Evolutionary conservation across 2,329 filamentous ascomycete genomes (phyloP).

Genomic region (Beauveria medogensis): DNA sequence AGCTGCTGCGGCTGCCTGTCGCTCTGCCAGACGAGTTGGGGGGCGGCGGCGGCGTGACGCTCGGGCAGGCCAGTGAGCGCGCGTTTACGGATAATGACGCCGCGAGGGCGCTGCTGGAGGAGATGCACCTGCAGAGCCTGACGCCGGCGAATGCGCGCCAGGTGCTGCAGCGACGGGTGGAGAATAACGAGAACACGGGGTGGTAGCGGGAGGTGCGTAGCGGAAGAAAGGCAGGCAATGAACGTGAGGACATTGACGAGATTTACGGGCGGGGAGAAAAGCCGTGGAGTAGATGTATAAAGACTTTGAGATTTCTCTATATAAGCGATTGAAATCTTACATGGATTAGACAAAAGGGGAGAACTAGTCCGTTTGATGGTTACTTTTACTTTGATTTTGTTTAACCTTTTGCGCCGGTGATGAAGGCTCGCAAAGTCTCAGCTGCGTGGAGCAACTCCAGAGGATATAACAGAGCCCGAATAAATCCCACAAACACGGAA

Average conservation of each 20-base stretch:
- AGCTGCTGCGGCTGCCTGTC: conserved; percentile 55
- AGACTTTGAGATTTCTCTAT: neutral
- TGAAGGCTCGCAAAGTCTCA: conserved; percentile 5
- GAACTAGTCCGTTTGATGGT: neutral
- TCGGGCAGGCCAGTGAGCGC: conserved; percentile 45
- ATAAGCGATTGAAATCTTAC: neutral
- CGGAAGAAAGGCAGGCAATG: neutral
- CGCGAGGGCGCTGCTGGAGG: conserved; percentile 52
- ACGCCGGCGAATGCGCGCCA: conserved; percentile 57
- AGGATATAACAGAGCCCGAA: conserved; percentile 1
- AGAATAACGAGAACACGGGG: conserved; percentile 43
- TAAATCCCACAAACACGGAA: neutral
- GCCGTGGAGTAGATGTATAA: neutral
- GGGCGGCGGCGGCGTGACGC: conserved; percentile 30
- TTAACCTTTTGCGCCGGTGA: conserved; percentile 4
- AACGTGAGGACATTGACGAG: neutral
- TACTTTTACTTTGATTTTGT: neutral
- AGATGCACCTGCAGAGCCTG: conserved; percentile 51
- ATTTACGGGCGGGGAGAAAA: neutral
- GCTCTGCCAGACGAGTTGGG: conserved; percentile 19
- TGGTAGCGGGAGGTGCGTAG: conserved; percentile 19
- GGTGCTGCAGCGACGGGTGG: conserved; percentile 59
- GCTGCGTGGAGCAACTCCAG: neutral
- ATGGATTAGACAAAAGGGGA: neutral
- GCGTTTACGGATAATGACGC: conserved; percentile 51